Conservation (phyloP, 768 basidiomycete species). For the Russula sp. region DNA sequence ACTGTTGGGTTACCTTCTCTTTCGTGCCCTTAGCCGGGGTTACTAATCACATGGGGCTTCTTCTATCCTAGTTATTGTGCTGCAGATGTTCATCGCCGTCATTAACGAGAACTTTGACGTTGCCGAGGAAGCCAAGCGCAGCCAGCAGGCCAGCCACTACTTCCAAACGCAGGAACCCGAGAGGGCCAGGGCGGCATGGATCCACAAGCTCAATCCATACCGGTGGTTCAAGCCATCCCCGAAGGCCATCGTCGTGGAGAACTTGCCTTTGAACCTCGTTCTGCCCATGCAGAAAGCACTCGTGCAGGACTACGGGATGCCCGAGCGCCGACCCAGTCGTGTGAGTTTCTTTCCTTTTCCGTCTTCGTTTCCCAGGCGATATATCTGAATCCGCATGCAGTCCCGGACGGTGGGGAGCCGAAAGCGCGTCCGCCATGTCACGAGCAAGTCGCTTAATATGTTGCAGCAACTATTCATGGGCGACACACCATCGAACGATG, state of each 20-base stretch:
- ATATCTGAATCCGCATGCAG: not conserved
- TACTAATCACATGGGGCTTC: conserved; percentile 6
- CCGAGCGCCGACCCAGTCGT: conserved; percentile 29
- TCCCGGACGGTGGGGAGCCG: conserved; percentile 3
- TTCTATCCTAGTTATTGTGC: conserved; percentile 60
- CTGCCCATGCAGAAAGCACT: conserved; percentile 76
- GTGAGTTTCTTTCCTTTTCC: conserved; percentile 27
- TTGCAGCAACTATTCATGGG: conserved; percentile 67
- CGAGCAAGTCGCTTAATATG: conserved; percentile 50
- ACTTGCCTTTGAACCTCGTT: conserved; percentile 64
- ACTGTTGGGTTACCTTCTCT: conserved; percentile 54
- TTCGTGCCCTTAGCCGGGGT: not conserved
- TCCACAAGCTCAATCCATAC: conserved; percentile 79
- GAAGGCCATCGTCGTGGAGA: conserved; percentile 62
- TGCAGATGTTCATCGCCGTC: conserved; percentile 96
- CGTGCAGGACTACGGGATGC: conserved; percentile 49
- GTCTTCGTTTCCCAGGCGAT: not conserved
- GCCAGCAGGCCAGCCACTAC: conserved; percentile 69
- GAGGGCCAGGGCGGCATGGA: conserved; percentile 51
- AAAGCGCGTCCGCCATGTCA: conserved; percentile 45
- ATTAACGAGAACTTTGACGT: conserved; percentile 95
- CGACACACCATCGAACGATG: conserved; percentile 41
- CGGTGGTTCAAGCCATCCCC: conserved; percentile 73
- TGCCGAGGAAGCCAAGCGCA: conserved; percentile 85
- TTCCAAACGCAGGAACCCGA: conserved; percentile 51